Evolutionary conservation across 2,329 filamentous ascomycete species (phyloP), one percentile per base, ranked within the genome.

Genomic region (Thyridium curvatum): DNA sequence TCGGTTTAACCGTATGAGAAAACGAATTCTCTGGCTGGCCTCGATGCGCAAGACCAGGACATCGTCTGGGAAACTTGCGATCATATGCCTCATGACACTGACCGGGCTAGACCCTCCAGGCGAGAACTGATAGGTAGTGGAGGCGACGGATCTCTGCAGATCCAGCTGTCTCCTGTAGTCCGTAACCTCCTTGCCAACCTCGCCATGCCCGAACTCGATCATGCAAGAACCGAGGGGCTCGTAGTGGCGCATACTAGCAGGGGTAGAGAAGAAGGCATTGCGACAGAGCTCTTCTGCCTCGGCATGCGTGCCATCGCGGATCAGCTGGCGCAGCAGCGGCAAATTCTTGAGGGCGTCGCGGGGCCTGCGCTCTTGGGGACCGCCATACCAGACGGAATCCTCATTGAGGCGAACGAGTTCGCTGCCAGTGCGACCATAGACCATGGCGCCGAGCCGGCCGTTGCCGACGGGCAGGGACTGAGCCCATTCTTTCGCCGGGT

Each of bases 381-480:
- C 65, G 38, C 66, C 66, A 48, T 67, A 69, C 64, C 64, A 69
- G 3, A 68, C 58, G 3, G 64, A 68, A 42, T 72, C 65, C 44
- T 72, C 68, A 36, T 71, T 72, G 18, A 72, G 51, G 34, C 64
- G 60, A 4, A 72, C 48, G 12, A 64, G 51, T 42, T 72, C 69
- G 4, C 55, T 65, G 21, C 53, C 48, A 4, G 64, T 62, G 17
- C 62, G 56, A 18, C 68, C 66, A 49, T 68, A 65, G 9, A 71
- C 51, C 66, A 72, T 69, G 21, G 53, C 56, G 5, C 57, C 57
- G 12, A 60, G 45, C 35, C 69, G 60, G 16, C 70, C 69, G 47
- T 73, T 73, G 9, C 70, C 69, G 35, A 74, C 55, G 2, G 69
- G 69, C 2, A 72, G 52, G 18, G 65, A 62, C 41, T 64, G 43